These are phyloP conservation scores for Rhodotorula paludigena DNA, from an alignment of 768 basidiomycete genomes.

Conservation along the genomic window DNA sequence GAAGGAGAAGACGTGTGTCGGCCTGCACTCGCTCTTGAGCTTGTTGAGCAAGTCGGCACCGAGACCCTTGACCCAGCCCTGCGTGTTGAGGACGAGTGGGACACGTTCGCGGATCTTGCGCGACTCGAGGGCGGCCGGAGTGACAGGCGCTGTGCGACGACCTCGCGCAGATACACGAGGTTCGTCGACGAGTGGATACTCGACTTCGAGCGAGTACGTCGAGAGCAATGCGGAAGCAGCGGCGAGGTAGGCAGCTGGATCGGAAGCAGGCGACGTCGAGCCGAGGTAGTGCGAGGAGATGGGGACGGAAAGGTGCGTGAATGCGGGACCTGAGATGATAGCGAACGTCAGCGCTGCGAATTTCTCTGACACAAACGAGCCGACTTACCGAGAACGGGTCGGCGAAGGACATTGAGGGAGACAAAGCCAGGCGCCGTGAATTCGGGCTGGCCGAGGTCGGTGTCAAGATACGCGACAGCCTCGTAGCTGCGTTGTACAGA, in stretches of 20 bases:
- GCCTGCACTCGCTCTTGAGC: slow-evolving; percentile 63
- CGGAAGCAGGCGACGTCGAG: slow-evolving; percentile 66
- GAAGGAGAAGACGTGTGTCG: slow-evolving; percentile 58
- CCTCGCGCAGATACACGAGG: neutral
- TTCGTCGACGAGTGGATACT: slow-evolving; percentile 49
- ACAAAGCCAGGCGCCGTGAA: slow-evolving; percentile 84
- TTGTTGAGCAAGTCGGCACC: slow-evolving; percentile 70
- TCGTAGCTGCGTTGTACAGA: slow-evolving; percentile 58
- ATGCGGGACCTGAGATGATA: slow-evolving; percentile 55
- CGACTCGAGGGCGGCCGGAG: neutral
- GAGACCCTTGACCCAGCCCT: slow-evolving; percentile 94
- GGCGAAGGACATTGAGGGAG: slow-evolving; percentile 65
- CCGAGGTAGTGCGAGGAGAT: slow-evolving; percentile 76
- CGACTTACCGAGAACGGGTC: slow-evolving; percentile 60
- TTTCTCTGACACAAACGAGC: slow-evolving; percentile 44
- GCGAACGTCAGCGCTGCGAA: neutral
- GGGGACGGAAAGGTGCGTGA: slow-evolving; percentile 73
- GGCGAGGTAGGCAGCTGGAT: slow-evolving; percentile 69
- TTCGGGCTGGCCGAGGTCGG: slow-evolving; percentile 89
- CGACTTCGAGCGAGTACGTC: slow-evolving; percentile 60
- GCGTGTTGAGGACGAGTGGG: slow-evolving; percentile 87
- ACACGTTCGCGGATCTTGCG: slow-evolving; percentile 55
- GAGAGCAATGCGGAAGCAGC: slow-evolving; percentile 64
- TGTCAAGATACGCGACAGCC: slow-evolving; percentile 84
- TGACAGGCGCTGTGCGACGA: neutral